Evolutionary conservation across 1,284 basidiomycete species (phyloP), one percentile per base, ranked within the genome.

Genomic region (Papiliotrema laurentii): DNA sequence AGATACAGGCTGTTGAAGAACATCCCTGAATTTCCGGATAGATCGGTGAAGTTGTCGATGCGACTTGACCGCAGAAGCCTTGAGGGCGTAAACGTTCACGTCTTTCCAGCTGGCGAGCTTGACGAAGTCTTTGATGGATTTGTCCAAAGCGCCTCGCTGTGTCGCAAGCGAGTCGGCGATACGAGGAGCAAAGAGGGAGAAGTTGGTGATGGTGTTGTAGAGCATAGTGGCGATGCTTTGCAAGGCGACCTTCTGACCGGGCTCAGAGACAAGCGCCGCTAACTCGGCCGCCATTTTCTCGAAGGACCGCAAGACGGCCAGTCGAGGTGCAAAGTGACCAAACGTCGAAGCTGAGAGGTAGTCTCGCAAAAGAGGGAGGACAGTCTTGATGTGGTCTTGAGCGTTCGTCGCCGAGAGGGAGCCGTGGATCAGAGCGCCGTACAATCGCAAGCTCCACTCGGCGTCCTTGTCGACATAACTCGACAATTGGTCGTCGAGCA

Each of bases 71-170:
- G 94, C 93, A 62, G 92, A 97, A 55, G 88, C 85, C 69, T 87
- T 89, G 56, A 99, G 79, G 3, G 96, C 92, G 58, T 90, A 87
- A 10, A 98, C 86, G 63, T 98, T 99, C 66, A 94, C 79, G 67
- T 99, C 96, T 71, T 89, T 94, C 96, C 96, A 98, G 64, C 91
- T 96, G 0, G 96, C 96, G 34, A 99, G 79, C 70, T 91, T 92
- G 78, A 98, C 87, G 66, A 89, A 87, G 47, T 82, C 83, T 51
- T 79, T 80, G 47, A 98, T 81, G 47, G 94, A 87, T 61, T 84
- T 86, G 73, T 97, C 90, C 37, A 97, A 71, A 1, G 68, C 68
- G 2, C 71, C 74, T 49, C 85, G 82, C 68, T 90, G 84, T 9
- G 78, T 72, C 4, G 67, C 59, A n/a, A 96, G 73, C 6, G 76